Percentiles rank a stretch among this genome's conserved stretches.
Conservation (phyloP, 805 yeast species). For the Candida peoriensis region DNA sequence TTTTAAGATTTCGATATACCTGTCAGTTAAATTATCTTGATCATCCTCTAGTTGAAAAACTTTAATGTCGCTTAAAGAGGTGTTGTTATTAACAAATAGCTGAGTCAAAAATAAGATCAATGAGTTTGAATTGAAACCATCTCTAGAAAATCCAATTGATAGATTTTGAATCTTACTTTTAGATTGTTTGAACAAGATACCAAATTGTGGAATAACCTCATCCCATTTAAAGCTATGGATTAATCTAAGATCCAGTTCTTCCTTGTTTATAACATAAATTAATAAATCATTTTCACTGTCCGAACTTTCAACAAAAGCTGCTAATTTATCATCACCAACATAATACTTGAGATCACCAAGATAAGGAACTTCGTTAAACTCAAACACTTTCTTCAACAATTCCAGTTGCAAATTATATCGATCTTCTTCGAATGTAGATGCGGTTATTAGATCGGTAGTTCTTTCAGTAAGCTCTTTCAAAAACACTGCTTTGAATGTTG, state of each 20-base stretch:
- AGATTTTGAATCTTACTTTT: slow-evolving; percentile 4
- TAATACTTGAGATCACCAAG: slow-evolving; percentile 72
- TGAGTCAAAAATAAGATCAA: slow-evolving; percentile 4
- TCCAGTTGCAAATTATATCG: slow-evolving; percentile 27
- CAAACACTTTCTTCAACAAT: slow-evolving; percentile 31
- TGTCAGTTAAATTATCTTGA: not conserved
- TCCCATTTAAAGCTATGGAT: slow-evolving; percentile 3
- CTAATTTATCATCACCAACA: slow-evolving; percentile 62
- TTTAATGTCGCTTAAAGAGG: slow-evolving; percentile 3
- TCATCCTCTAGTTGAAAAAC: slow-evolving; percentile 1
- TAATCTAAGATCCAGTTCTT: slow-evolving; percentile 6
- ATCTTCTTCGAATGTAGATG: slow-evolving; percentile 38
- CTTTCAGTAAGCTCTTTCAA: slow-evolving; percentile 58
- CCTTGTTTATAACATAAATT: slow-evolving; percentile 15
- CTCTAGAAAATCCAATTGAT: slow-evolving; percentile 2
- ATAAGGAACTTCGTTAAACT: slow-evolving; percentile 42
- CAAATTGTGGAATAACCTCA: slow-evolving; percentile 8
- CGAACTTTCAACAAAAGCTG: slow-evolving; percentile 75
- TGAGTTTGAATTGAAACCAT: slow-evolving; percentile 2
- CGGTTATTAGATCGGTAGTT: slow-evolving; percentile 65
- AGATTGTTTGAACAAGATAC: slow-evolving; percentile 5
- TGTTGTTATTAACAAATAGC: slow-evolving; percentile 6
- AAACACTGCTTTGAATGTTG: slow-evolving; percentile 45
- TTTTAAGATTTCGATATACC: slow-evolving; percentile 1
- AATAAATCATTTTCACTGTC: slow-evolving; percentile 29